A percentile compares a stretch with the other conserved stretches of the same genome.
Evolutionary conservation across 1,284 basidiomycete genomes (phyloP).

Genomic region (Pholiota adiposa): DNA sequence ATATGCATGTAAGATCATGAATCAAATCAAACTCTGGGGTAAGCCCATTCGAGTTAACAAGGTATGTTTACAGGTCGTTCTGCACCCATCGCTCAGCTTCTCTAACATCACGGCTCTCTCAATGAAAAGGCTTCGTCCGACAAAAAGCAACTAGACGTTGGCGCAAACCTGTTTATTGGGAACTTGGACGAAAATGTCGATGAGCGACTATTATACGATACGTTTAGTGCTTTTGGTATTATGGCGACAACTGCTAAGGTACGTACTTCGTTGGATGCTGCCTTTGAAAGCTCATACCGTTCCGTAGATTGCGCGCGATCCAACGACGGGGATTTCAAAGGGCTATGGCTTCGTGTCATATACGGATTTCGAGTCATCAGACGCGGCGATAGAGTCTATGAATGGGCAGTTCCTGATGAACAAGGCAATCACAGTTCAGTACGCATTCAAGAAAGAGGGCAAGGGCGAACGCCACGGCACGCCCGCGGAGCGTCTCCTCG

Average conservation of each 20-base stretch:
- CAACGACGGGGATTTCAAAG: conserved; percentile 84
- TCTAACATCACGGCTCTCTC: conserved; percentile 9
- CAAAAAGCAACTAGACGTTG: conserved; percentile 97
- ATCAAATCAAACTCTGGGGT: conserved; percentile 98
- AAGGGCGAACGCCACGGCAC: conserved; percentile 98
- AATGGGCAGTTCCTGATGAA: conserved; percentile 98
- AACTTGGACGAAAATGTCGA: conserved; percentile 95
- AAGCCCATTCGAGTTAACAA: conserved; percentile 99
- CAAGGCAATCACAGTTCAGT: conserved; percentile 95
- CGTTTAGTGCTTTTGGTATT: conserved; percentile 92
- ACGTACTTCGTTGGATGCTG: conserved; percentile 31
- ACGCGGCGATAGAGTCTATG: conserved; percentile 96
- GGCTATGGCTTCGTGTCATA: conserved; percentile 97
- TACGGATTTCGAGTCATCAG: conserved; percentile 96
- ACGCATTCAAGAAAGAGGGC: conserved; percentile 98
- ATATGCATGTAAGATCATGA: conserved; percentile 99
- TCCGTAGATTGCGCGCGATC: conserved; percentile 87
- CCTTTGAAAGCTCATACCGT: conserved; percentile 5
- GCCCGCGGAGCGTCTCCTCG: conserved; percentile 91
- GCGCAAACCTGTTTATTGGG: conserved; percentile 96
- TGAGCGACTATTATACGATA: conserved; percentile 91
- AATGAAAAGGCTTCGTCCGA: conserved; percentile 83
- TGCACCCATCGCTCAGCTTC: background rate
- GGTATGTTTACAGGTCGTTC: conserved; percentile 51
- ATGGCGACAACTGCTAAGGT: conserved; percentile 96